phyloP scores from a whole-genome alignment of 2,329 filamentous ascomycete genomes.

The Cladosporium sphaerospermum region DNA sequence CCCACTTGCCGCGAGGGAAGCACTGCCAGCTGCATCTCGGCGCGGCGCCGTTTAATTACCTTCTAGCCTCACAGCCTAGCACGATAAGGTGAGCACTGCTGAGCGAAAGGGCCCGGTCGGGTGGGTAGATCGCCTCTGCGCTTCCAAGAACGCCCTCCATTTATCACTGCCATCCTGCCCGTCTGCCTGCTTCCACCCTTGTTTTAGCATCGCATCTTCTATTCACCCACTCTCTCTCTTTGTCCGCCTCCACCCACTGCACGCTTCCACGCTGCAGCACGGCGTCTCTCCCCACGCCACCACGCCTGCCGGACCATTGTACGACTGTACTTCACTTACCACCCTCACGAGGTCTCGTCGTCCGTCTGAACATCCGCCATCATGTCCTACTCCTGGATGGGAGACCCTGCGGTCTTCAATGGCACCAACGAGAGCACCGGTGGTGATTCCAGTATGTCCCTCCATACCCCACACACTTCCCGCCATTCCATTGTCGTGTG shows the following conservation, averaged over 20 bases:
- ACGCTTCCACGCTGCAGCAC: not conserved
- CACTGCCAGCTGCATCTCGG: not conserved
- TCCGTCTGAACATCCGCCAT: constrained; percentile 12
- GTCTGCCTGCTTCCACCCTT: not conserved
- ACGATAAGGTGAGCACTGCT: constrained; percentile 9
- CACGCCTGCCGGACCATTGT: not conserved
- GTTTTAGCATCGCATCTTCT: not conserved
- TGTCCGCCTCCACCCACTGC: not conserved
- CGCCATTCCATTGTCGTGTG: not conserved
- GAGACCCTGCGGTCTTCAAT: constrained; percentile 42
- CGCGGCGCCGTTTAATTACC: constrained; percentile 10
- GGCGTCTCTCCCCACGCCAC: not conserved
- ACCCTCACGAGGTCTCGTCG: not conserved
- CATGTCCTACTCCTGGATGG: constrained; percentile 47
- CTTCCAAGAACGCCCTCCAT: constrained; percentile 5
- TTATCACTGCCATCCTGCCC: constrained; percentile 1
- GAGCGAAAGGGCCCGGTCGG: constrained; percentile 2
- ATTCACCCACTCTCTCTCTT: not conserved
- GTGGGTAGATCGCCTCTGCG: constrained; percentile 7
- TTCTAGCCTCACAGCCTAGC: constrained; percentile 7
- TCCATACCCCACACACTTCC: not conserved
- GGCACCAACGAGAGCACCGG: constrained; percentile 56
- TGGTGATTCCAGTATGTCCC: constrained; percentile 67
- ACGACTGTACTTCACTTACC: not conserved
- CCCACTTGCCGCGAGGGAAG: constrained; percentile 5